A percentile compares a stretch with the other conserved stretches of the same genome.
Conservation (phyloP, 225 moss, liverwort and hornwort genomes). For the Marchantia polymorpha region DNA sequence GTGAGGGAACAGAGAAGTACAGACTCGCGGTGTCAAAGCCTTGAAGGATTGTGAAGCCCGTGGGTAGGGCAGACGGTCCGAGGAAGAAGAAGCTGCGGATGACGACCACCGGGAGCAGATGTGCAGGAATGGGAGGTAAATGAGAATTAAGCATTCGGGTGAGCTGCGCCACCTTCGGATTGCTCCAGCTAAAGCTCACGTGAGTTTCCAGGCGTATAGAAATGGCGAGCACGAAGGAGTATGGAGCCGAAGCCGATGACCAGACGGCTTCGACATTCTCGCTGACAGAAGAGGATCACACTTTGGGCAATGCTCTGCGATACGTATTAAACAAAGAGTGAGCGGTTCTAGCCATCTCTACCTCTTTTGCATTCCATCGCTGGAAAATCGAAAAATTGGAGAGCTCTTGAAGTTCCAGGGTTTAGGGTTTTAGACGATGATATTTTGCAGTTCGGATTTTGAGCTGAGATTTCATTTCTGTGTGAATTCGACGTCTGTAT, state of each 20-base stretch:
- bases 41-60: too few relatives aligned
- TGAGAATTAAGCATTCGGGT: too few relatives aligned
- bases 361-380: background rate
- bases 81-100: too few relatives aligned
- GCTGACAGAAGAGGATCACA: constrained; percentile 60
- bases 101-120: too few relatives aligned
- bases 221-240: constrained; percentile 37
- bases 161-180: too few relatives aligned
- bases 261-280: constrained; percentile 49
- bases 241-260: constrained; percentile 34
- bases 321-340: constrained; percentile 60
- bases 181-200: too few relatives aligned
- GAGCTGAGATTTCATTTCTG: background rate
- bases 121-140: too few relatives aligned
- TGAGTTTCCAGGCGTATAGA: background rate
- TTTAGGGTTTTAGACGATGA: background rate
- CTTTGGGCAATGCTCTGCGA: constrained; percentile 56
- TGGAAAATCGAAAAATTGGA: constrained; percentile 18
- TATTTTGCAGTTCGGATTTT: background rate
- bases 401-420: constrained; percentile 9
- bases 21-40: too few relatives aligned
- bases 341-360: constrained; percentile 1
- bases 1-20: too few relatives aligned
- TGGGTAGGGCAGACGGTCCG: too few relatives aligned
- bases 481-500: too few relatives aligned